Base-by-base conservation (phyloP, 495 filamentous ascomycete genomes). In the Gamarada debralockiae region DNA sequence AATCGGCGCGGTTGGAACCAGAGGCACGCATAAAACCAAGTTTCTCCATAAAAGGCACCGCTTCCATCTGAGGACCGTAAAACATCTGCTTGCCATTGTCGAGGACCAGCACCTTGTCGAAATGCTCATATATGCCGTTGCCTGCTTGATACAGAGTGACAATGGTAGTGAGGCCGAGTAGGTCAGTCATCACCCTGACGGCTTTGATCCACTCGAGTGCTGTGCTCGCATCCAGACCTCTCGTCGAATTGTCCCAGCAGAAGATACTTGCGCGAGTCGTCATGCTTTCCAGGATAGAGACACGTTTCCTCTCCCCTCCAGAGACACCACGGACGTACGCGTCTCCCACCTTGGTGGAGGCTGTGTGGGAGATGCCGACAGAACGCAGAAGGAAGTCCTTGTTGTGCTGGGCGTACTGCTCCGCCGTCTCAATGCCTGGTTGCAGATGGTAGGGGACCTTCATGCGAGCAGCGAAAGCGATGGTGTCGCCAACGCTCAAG, bases 311-410 rank as follows among this genome's bases (percentile, higher is more conserved):
- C 62, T 88, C 85, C 20, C 85, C 85, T 8, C 85, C 85, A n/a
- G 78, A 83, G 8, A 89, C 72, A 36, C 85, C 85, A 18, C 83
- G 78, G 18, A 87, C 72, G 2, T 79, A 68, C 37, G 79, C 80
- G 48, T 86, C 76, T 6, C 85, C 85, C 31, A 89, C 76, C 59
- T 78, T 83, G 1, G 84, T 88, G 22, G 73, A 72, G 53, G 84
- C 62, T 0, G 90, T 92, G 60, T 95, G 89, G 20, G 48, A 71
- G 61, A 95, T 91, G 38, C 85, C 84, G 55, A 91, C 86, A 67
- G 84, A 81, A 53, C 78, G 47, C 27, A 56, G 64, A 52, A 53
- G 62, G 39, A 45, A 46, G 29, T 36, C 41, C 39, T 33, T 61
- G 9, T 72, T 67, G 43, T 75, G 72, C 50, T 34, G 31, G 31